These are phyloP conservation scores for Nemania serpens DNA, from an alignment of 2,329 filamentous ascomycete genomes.

Conservation along the genomic window DNA sequence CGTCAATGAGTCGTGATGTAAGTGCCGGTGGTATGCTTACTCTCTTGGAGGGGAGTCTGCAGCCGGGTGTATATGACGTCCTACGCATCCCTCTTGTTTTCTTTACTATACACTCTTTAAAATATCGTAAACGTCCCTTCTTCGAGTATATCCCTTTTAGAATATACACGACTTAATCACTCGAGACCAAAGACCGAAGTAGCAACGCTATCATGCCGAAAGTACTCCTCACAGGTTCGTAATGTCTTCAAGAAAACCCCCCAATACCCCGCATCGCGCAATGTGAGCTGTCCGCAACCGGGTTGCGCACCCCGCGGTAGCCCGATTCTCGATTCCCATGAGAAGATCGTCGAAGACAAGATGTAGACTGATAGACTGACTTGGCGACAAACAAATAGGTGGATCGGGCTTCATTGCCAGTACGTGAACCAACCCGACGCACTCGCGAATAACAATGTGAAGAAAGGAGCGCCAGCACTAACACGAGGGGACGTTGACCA, in stretches of 20 bases:
- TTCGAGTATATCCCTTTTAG: neutral
- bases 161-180: neutral
- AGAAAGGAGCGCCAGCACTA: neutral
- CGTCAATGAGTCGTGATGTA: neutral
- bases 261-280: slow-evolving; percentile 3
- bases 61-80: slow-evolving; percentile 6
- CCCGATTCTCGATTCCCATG: too few relatives aligned
- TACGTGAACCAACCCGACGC: slow-evolving; percentile 33
- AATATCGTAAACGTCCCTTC: neutral
- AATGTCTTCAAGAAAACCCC: neutral
- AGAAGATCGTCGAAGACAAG: slow-evolving; percentile 1
- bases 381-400: slow-evolving; percentile 39
- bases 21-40: slow-evolving; percentile 8
- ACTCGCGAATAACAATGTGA: neutral
- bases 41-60: neutral
- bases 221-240: slow-evolving; percentile 52
- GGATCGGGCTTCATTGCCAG: slow-evolving; percentile 59
- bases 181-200: neutral
- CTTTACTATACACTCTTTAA: neutral
- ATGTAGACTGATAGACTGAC: slow-evolving; percentile 11
- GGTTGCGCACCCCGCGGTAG: neutral
- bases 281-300: neutral
- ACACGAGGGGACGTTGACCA: slow-evolving; percentile 32
- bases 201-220: slow-evolving; percentile 46
- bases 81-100: neutral